Base-by-base conservation (phyloP, 148 eudicot genomes). In the Rhododendron molle region DNA sequence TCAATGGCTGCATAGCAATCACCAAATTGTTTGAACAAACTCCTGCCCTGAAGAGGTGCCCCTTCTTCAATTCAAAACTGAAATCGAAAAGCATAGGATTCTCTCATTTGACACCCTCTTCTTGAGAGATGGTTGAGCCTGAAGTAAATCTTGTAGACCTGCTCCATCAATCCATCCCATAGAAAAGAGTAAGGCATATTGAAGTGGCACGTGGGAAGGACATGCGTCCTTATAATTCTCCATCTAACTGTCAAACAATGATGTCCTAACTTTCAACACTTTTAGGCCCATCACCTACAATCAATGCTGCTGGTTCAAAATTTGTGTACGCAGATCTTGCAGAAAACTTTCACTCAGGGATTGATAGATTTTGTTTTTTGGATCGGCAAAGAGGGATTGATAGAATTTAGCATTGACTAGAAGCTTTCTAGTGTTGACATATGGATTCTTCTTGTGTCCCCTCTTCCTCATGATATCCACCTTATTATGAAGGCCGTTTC, bases 1-100 rank as follows among this genome's bases (percentile, higher is more conserved):
- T 83, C 54, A 62, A 60, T 83, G n/a, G 84, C 76, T 62, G 84
- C 84, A 65, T 43, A 65, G 71, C 54, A 65, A 40, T 83, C 76
- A 5, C 67, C 84, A 65, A 83, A 65, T 23, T 83, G 54, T 65
- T 65, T 14, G 54, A 83, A 65, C 74, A 40, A 23, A 38, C 73
- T 13, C 7, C 56, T 14, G 6, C 14, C 54, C 65, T 40, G 7
- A 54, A 62, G 18, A 23, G 44, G 10, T 65, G 21, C 44, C 23
- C 4, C 40, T 5, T 47, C 7, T 83, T 83, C 18, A 34, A n/a
- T 12, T 36, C 76, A 2, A 26, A 3, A n/a, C 30, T 67, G 76
- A 11, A 83, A 18, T 40, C 76, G 8, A 38, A 58, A 62, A 36
- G 52, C 74, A 60, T 82, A 58, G 32, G 36, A 60, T 36, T 62